Base-by-base conservation (phyloP, 1,284 basidiomycete genomes). In the Rugosomyces carneus region DNA sequence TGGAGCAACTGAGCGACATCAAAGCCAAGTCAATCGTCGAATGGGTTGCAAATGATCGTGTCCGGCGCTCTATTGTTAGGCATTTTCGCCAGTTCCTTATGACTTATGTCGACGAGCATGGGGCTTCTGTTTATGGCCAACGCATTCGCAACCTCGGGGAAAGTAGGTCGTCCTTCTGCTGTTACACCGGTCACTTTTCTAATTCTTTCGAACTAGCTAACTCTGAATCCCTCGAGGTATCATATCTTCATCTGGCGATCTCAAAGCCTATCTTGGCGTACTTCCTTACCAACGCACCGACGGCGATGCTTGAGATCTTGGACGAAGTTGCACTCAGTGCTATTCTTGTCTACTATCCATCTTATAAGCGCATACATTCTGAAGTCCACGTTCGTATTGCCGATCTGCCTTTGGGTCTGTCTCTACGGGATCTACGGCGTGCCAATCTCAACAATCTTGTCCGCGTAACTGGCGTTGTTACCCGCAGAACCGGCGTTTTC, bases 361-460 rank as follows among this genome's bases (percentile, higher is more conserved):
- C 85, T 29, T 99, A 99, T 72, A 89, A 93, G 59, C 91, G 93
- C 41, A 99, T 99, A 57, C 95, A 99, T 63, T 86, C 90, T 5
- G 96, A 99, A 64, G 91, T 99, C 35, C 96, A 99, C 68, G 94
- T 98, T 50, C 89, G 96, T 47, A 91, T 99, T 58, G 86, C 91
- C 45, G 93, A 99, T 60, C 78, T 99, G 37, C 96, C 96, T 1
- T 80, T 93, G 11, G 84, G 84, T 45, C 84, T 84, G 16, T 91
- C 94, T 6, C 76, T 99, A 23, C 89, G 96, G 42, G 95, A 98
- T 60, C 80, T 99, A 16, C 89, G 96, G 31, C 88, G 96, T 46
- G 79, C 79, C 39, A 87, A 99, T 61, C 76, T 99, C 44, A 98
- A 99, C 72, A 91, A 89, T 53, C 86, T 99, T 32, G 93, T 99